A percentile compares a stretch with the other conserved stretches of the same genome.
phyloP scores from a whole-genome alignment of 768 basidiomycete species.

The Melanogaster broomeanus region DNA sequence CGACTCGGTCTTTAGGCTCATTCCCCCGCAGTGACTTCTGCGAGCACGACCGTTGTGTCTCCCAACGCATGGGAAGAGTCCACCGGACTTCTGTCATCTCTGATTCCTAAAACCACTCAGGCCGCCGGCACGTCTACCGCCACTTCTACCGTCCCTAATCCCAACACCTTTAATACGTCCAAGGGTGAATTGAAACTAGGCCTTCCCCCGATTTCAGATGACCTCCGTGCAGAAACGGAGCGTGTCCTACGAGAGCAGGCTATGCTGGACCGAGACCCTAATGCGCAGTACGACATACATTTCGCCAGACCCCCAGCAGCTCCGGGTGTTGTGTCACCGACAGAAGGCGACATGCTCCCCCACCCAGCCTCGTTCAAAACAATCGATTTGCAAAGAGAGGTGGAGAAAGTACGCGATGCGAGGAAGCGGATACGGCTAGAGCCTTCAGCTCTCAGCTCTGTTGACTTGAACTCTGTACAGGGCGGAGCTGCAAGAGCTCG shows the following conservation, averaged over 20 bases:
- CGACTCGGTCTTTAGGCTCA: constrained; percentile 16
- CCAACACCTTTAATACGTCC: constrained; percentile 73
- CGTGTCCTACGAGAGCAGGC: constrained; percentile 81
- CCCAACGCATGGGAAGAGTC: constrained; percentile 80
- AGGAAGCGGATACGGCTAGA: constrained; percentile 92
- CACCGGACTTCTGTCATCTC: constrained; percentile 78
- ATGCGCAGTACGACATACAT: constrained; percentile 65
- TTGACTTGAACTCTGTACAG: constrained; percentile 62
- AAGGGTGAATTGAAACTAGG: constrained; percentile 86
- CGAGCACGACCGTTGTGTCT: constrained; percentile 64
- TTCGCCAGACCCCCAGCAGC: constrained; percentile 49
- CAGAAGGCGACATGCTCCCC: constrained; percentile 74
- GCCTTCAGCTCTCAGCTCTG: constrained; percentile 58
- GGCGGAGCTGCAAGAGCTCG: constrained; percentile 53
- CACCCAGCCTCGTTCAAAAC: constrained; percentile 82
- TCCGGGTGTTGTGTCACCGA: constrained; percentile 62
- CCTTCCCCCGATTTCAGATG: constrained; percentile 74
- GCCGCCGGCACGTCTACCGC: constrained; percentile 28
- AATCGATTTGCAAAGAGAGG: constrained; percentile 88
- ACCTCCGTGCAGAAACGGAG: constrained; percentile 78
- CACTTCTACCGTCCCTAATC: constrained; percentile 49
- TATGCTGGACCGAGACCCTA: constrained; percentile 69
- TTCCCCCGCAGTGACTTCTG: constrained; percentile 59
- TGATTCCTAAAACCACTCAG: constrained; percentile 65
- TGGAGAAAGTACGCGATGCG: constrained; percentile 84